Evolutionary conservation across 78 protist species (phyloP).

Genomic region (Chrysochromulina parva): DNA sequence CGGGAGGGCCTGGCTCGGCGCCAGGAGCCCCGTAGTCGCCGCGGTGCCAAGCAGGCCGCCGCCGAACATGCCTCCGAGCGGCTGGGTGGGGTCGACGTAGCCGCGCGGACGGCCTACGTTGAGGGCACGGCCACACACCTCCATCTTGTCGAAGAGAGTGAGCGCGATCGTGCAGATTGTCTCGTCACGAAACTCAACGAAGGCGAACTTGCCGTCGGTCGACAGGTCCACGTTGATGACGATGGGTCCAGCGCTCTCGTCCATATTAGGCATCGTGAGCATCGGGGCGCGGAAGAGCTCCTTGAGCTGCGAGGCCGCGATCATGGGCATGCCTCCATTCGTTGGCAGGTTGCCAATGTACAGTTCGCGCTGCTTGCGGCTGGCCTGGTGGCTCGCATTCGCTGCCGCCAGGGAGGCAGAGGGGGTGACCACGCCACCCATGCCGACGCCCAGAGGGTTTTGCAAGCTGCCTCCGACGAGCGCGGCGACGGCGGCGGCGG

Average conservation of each 20-base stretch:
- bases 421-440: not conserved
- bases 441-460: too few relatives aligned
- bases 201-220: not conserved
- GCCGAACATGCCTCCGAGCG: not conserved
- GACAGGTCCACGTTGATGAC: not conserved
- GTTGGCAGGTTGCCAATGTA: not conserved
- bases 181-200: constrained; percentile 1
- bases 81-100: not conserved
- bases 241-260: not conserved
- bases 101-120: not conserved
- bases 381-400: not conserved
- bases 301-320: not conserved
- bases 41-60: too few relatives aligned
- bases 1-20: not conserved
- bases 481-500: not conserved
- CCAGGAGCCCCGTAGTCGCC: not conserved
- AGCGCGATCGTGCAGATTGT: not conserved
- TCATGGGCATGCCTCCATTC: too few relatives aligned
- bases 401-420: not conserved
- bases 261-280: not conserved
- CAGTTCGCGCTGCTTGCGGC: not conserved
- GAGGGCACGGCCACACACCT: not conserved
- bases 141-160: not conserved
- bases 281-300: not conserved
- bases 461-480: not conserved